These are phyloP conservation scores for Begonia loranthoides DNA, from an alignment of 306 rosid species.

Conservation along the genomic window DNA sequence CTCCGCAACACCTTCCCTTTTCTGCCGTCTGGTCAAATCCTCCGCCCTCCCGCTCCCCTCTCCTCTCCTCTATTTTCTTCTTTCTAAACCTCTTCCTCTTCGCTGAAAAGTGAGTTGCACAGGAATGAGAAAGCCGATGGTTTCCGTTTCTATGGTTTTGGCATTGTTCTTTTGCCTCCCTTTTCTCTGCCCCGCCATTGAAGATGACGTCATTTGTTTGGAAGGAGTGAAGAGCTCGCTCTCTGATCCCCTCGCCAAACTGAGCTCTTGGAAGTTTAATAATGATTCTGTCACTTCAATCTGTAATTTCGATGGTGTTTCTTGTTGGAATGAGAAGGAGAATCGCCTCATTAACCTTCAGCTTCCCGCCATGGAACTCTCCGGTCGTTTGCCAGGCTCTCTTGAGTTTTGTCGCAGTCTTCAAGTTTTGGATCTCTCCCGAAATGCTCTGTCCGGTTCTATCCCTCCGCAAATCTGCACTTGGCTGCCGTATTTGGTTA, in stretches of 20 bases:
- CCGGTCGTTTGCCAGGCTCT: conserved; percentile 32
- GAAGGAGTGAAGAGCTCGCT: conserved; percentile 29
- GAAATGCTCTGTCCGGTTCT: conserved; percentile 28
- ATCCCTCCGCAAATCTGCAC: conserved; percentile 33
- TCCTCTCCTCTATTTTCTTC: neutral
- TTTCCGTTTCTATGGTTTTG: neutral
- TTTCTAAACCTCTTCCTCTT: neutral
- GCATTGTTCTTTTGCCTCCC: conserved; percentile 10
- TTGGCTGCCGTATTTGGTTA: conserved; percentile 46
- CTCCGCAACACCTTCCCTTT: neutral
- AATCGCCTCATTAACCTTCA: conserved; percentile 40
- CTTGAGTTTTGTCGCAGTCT: conserved; percentile 42
- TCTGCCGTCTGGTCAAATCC: conserved; percentile 18
- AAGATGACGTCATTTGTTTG: conserved; percentile 35
- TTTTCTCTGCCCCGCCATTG: conserved; percentile 12
- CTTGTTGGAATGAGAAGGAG: conserved; percentile 56
- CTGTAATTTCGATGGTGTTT: conserved; percentile 37
- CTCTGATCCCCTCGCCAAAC: conserved; percentile 23
- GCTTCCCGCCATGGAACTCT: conserved; percentile 32
- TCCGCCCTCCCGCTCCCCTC: neutral
- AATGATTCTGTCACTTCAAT: conserved; percentile 31
- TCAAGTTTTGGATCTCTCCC: conserved; percentile 30
- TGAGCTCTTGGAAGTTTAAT: conserved; percentile 25
- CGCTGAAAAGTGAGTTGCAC: neutral
- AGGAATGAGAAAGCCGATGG: conserved; percentile 12